Evolutionary conservation across 345 rosid species (phyloP).

Genomic region (Alliaria petiolata): DNA sequence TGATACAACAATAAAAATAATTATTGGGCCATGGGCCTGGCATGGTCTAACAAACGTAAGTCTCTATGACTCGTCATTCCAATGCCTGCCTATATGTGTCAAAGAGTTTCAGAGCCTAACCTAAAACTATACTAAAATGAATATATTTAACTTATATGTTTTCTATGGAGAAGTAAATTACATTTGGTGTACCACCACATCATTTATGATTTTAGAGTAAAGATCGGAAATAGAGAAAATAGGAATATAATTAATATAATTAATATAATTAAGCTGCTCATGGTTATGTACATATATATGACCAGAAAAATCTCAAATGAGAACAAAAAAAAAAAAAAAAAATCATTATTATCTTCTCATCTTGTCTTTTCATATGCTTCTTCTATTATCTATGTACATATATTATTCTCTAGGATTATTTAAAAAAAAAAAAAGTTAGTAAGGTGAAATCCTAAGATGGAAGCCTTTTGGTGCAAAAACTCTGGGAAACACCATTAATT

Average conservation of each 20-base stretch:
- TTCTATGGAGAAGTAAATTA: background rate
- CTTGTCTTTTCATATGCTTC: background rate
- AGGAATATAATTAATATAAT: background rate
- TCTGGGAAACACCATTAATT: conserved; percentile 77
- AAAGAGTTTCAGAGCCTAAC: background rate
- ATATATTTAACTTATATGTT: background rate
- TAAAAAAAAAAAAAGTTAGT: no score
- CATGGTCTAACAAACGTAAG: no score
- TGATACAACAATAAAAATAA: no score
- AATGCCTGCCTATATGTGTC: no score
- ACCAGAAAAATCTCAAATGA: background rate
- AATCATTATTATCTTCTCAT: background rate
- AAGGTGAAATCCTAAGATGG: conserved; percentile 56
- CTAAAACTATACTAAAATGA: no score
- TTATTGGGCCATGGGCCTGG: no score
- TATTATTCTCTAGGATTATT: background rate
- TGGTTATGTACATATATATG: background rate
- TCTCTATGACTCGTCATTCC: no score
- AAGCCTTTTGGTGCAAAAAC: conserved; percentile 89
- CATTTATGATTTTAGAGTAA: background rate
- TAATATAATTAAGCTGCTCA: background rate
- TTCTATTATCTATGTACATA: conserved; percentile 3
- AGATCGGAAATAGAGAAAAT: background rate
- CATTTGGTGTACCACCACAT: background rate
- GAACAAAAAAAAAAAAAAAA: background rate